These are phyloP conservation scores for Papiliotrema terrestris DNA, from an alignment of 1,284 basidiomycete genomes.

Conservation along the genomic window DNA sequence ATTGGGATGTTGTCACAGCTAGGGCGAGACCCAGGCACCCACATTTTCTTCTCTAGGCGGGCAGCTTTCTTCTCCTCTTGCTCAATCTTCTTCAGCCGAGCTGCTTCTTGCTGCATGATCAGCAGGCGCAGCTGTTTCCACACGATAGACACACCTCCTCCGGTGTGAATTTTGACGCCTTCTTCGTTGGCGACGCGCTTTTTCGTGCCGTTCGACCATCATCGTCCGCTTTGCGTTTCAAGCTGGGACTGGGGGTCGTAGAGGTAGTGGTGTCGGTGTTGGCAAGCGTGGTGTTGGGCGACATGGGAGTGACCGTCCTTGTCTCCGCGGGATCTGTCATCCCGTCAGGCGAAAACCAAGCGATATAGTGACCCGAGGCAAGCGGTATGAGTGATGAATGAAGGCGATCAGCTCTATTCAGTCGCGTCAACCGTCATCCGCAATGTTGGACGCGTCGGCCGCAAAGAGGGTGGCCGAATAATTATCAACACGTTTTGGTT, in stretches of 20 bases:
- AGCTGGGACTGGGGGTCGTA: not conserved
- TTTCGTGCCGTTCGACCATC: slow-evolving; percentile 20
- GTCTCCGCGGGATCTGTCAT: not conserved
- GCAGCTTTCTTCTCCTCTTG: slow-evolving; percentile 26
- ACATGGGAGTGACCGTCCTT: slow-evolving; percentile 10
- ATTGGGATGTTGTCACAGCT: too few relatives aligned
- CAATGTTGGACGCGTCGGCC: not conserved
- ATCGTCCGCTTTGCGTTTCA: slow-evolving; percentile 18
- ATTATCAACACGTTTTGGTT: too few relatives aligned
- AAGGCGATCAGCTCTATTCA: not conserved
- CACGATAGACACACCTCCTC: slow-evolving; percentile 32
- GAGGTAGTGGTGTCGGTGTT: not conserved
- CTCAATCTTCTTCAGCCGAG: slow-evolving; percentile 16
- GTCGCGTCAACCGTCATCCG: not conserved
- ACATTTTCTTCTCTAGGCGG: not conserved
- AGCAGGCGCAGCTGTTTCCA: not conserved
- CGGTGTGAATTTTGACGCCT: slow-evolving; percentile 23
- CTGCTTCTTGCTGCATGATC: slow-evolving; percentile 26
- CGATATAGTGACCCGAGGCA: too few relatives aligned
- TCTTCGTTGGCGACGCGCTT: slow-evolving; percentile 33
- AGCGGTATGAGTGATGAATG: too few relatives aligned
- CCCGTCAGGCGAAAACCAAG: not conserved
- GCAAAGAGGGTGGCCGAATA: too few relatives aligned
- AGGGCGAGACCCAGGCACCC: too few relatives aligned
- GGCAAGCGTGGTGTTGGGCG: slow-evolving; percentile 3